Conservation (phyloP, 129 eudicot species). For the Chrysanthemum seticuspe region DNA sequence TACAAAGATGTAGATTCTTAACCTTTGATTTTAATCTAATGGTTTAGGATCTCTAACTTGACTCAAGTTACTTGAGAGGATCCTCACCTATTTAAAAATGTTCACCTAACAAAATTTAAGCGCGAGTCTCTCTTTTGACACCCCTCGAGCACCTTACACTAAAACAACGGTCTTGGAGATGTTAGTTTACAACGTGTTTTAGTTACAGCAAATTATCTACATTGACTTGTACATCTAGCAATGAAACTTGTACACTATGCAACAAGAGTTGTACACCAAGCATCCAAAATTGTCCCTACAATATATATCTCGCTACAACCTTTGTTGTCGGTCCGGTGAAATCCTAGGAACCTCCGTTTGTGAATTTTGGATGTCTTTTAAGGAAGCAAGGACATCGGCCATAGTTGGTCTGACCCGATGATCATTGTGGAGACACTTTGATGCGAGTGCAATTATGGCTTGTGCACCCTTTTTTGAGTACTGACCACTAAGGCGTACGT, state of each 20-base stretch:
- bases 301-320: neutral
- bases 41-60: too few species aligned
- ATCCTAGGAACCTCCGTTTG: slow-evolving; percentile 28
- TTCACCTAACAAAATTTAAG: too few species aligned
- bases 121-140: too few species aligned
- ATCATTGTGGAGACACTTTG: slow-evolving; percentile 53
- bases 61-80: too few species aligned
- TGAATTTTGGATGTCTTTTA: slow-evolving; percentile 41
- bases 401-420: slow-evolving; percentile 64
- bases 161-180: too few species aligned
- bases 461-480: slow-evolving; percentile 70
- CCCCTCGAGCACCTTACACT: too few species aligned
- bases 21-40: too few species aligned
- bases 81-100: too few species aligned
- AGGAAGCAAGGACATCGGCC: slow-evolving; percentile 49
- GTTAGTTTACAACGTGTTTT: too few species aligned
- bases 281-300: neutral
- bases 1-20: too few species aligned
- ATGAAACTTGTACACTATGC: slow-evolving; percentile 11
- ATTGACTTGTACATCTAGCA: slow-evolving; percentile 16
- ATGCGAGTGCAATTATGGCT: slow-evolving; percentile 53
- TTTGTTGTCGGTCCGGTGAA: slow-evolving; percentile 10
- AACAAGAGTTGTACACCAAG: neutral
- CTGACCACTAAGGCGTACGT: slow-evolving; percentile 71
- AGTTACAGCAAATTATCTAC: slow-evolving; percentile 6